A percentile compares a stretch with the other conserved stretches of the same genome.
These are phyloP conservation scores for Solanum medicagineum DNA, from an alignment of 257 asterid genomes.

Conservation along the genomic window DNA sequence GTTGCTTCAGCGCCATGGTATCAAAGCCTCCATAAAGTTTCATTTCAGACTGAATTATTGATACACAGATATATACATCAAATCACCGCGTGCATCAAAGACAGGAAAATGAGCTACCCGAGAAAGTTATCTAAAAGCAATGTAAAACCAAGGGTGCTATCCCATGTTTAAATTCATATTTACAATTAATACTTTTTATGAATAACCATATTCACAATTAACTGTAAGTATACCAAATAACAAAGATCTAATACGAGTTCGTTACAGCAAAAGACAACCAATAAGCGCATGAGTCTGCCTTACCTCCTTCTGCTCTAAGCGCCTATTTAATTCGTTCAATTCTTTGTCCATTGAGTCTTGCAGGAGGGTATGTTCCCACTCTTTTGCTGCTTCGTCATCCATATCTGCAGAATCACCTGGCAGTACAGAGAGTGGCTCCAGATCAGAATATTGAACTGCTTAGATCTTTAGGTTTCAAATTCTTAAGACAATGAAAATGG, in stretches of 20 bases:
- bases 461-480: neutral
- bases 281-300: neutral
- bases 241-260: neutral
- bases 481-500: neutral
- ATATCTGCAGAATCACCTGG: slow-evolving; percentile 78
- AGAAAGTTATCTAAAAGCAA: neutral
- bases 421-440: neutral
- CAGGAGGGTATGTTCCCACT: slow-evolving; percentile 89
- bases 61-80: neutral
- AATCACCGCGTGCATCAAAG: neutral
- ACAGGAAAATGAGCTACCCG: neutral
- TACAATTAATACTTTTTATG: neutral
- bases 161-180: neutral
- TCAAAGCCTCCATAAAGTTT: slow-evolving; percentile 74
- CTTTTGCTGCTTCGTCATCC: slow-evolving; percentile 86
- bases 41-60: slow-evolving; percentile 79
- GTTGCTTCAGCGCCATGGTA: slow-evolving; percentile 88
- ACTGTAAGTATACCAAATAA: neutral
- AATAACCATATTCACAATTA: neutral
- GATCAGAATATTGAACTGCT: neutral
- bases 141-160: neutral
- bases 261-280: neutral
- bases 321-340: slow-evolving; percentile 68
- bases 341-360: slow-evolving; percentile 94
- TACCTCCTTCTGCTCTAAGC: slow-evolving; percentile 82